These are phyloP conservation scores for Dipteronia dyeriana DNA, from an alignment of 345 rosid species.

Conservation along the genomic window DNA sequence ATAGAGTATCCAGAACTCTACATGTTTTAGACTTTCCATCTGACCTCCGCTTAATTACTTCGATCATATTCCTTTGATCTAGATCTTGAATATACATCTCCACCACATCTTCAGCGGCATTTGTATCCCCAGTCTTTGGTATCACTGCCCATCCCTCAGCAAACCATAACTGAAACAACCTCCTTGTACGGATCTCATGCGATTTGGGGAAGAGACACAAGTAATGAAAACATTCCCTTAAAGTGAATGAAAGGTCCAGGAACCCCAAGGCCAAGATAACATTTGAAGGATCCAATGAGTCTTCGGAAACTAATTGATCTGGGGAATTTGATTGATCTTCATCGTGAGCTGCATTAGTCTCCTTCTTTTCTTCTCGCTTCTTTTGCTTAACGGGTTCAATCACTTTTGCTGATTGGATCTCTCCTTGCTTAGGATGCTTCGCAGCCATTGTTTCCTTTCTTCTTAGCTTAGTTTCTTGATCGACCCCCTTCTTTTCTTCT, in stretches of 20 bases:
- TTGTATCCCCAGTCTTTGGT: too few relatives aligned
- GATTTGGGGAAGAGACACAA: conserved; percentile 38
- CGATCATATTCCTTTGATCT: conserved; percentile 24
- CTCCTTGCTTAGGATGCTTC: neutral
- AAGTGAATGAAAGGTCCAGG: conserved; percentile 13
- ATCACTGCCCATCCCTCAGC: conserved; percentile 34
- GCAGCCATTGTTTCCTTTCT: neutral
- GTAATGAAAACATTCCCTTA: conserved; percentile 38
- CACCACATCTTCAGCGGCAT: conserved; percentile 23
- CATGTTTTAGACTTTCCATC: conserved; percentile 40
- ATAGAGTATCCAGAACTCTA: neutral
- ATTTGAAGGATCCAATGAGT: too few relatives aligned
- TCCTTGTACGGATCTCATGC: conserved; percentile 33
- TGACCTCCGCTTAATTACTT: conserved; percentile 26
- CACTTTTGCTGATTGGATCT: too few relatives aligned
- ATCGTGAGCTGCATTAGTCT: neutral
- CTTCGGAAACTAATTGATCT: neutral
- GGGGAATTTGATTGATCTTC: neutral
- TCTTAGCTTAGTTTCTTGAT: neutral
- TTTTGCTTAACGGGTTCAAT: neutral
- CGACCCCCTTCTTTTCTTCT: neutral
- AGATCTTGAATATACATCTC: conserved; percentile 23
- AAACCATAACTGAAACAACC: conserved; percentile 39
- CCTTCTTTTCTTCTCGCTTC: neutral
- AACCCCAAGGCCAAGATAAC: conserved; percentile 20